Evolutionary conservation across 257 asterid species (phyloP).

Genomic region (Nicotiana tomentosiformis): DNA sequence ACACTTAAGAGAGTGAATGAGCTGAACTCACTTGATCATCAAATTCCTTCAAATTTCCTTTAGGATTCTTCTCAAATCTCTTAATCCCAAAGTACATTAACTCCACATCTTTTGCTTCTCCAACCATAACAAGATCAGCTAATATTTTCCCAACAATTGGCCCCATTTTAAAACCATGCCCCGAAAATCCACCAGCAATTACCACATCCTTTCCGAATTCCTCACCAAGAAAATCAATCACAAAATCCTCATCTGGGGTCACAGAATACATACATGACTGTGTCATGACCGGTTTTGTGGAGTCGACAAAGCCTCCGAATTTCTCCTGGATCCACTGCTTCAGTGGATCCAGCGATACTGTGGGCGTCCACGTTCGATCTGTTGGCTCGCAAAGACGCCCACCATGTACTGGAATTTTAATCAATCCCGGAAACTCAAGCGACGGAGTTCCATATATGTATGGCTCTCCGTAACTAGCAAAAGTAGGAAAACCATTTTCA

Average conservation of each 20-base stretch:
- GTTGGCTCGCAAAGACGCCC: slow-evolving; percentile 71
- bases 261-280: slow-evolving; percentile 93
- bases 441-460: slow-evolving; percentile 85
- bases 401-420: slow-evolving; percentile 59
- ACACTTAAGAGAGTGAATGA: neutral
- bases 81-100: slow-evolving; percentile 38
- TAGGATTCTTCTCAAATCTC: slow-evolving; percentile 42
- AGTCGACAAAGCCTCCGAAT: slow-evolving; percentile 50
- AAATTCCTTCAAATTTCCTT: slow-evolving; percentile 57
- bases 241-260: slow-evolving; percentile 88
- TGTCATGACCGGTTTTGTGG: slow-evolving; percentile 34
- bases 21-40: slow-evolving; percentile 45
- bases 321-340: slow-evolving; percentile 43
- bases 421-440: slow-evolving; percentile 75
- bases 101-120: slow-evolving; percentile 39
- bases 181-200: slow-evolving; percentile 87
- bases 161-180: slow-evolving; percentile 96
- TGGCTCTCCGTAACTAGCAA: slow-evolving; percentile 75
- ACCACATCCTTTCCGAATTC: slow-evolving; percentile 62
- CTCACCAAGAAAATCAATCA: slow-evolving; percentile 77
- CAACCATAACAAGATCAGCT: slow-evolving; percentile 54
- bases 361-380: slow-evolving; percentile 54
- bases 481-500: slow-evolving; percentile 58
- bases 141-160: slow-evolving; percentile 69
- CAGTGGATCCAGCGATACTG: slow-evolving; percentile 16